Percentiles rank a stretch among this genome's conserved stretches.
Conservation (phyloP, 2,329 filamentous ascomycete species). For the Balansia obtecta region DNA sequence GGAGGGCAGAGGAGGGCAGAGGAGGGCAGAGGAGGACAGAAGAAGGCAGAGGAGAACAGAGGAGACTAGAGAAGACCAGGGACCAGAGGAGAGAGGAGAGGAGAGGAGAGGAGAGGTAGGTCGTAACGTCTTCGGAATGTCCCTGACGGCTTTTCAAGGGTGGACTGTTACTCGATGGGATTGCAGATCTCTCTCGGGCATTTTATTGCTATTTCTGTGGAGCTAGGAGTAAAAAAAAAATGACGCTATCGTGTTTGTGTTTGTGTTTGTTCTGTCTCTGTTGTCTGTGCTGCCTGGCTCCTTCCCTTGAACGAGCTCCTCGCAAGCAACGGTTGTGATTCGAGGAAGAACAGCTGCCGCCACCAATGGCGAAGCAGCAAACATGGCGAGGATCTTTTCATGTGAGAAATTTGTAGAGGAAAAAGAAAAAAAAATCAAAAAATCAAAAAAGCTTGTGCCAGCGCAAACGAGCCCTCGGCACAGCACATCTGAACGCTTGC, state of each 20-base stretch:
- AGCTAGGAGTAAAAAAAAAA: not conserved
- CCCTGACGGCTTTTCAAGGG: conserved; percentile 5
- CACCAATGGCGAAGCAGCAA: not conserved
- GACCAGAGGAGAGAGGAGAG: no score
- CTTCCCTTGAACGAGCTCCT: not conserved
- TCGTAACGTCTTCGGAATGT: conserved; percentile 1
- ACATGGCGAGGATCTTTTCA: not conserved
- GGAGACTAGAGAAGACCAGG: no score
- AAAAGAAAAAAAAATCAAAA: not conserved
- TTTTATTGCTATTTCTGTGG: not conserved
- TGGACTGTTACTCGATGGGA: conserved; percentile 9
- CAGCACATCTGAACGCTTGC: no score
- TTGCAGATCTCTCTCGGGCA: conserved; percentile 4
- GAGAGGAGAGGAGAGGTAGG: conserved; percentile 2
- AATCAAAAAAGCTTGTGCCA: not conserved
- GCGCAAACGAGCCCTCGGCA: not conserved
- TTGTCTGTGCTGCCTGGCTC: no score
- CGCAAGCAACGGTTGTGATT: not conserved
- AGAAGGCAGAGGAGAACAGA: no score
- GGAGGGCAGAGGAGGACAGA: no score
- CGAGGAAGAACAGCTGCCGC: not conserved
- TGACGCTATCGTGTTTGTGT: not conserved
- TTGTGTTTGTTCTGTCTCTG: not conserved
- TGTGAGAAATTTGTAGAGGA: not conserved
- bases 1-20: no score